These are phyloP conservation scores for Lactifluus volemus DNA, from an alignment of 768 basidiomycete species.

Conservation along the genomic window DNA sequence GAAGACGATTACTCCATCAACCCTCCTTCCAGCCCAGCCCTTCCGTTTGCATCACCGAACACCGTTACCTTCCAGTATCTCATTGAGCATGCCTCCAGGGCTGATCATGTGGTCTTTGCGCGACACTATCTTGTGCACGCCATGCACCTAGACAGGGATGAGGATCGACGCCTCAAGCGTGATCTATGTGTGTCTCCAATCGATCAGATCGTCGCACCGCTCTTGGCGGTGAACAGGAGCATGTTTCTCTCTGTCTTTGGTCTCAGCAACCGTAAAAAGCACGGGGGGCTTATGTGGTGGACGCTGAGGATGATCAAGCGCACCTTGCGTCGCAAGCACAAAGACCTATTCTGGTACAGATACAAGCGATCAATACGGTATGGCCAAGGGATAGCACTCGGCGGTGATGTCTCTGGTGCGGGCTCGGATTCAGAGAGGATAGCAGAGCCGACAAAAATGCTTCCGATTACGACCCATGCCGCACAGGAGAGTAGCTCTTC, in stretches of 20 bases:
- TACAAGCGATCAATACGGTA: constrained; percentile 21
- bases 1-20: constrained; percentile 53
- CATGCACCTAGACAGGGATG: constrained; percentile 34
- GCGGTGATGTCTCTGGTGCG: neutral
- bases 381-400: neutral
- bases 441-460: neutral
- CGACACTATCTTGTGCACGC: constrained; percentile 61
- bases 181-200: constrained; percentile 25
- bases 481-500: neutral
- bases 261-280: constrained; percentile 48
- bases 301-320: constrained; percentile 38
- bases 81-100: constrained; percentile 45
- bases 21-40: constrained; percentile 30
- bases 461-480: neutral
- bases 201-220: constrained; percentile 38
- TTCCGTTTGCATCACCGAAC: constrained; percentile 48
- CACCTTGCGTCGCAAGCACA: constrained; percentile 41
- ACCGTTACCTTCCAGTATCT: constrained; percentile 58
- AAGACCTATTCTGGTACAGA: constrained; percentile 36
- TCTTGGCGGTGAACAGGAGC: constrained; percentile 44
- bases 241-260: constrained; percentile 53
- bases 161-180: constrained; percentile 29
- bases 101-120: constrained; percentile 42
- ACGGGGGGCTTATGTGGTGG: constrained; percentile 54
- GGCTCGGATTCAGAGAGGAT: neutral